Conservation (phyloP, 2,329 filamentous ascomycete species). For the Epichloe festucae region DNA sequence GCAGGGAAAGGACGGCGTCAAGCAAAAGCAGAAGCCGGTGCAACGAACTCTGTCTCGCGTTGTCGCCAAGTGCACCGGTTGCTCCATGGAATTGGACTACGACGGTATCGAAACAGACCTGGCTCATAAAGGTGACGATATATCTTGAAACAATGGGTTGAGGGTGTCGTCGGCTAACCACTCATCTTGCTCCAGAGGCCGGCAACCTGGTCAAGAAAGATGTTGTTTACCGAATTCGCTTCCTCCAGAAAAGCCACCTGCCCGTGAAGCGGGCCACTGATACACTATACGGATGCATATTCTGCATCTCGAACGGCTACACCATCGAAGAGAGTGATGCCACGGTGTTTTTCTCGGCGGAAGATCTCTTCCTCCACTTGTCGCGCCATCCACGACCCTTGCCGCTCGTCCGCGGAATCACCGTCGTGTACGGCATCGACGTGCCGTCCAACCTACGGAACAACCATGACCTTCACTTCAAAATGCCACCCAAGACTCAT, state of each 20-base stretch:
- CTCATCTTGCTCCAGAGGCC: slow-evolving; percentile 6
- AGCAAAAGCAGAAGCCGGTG: slow-evolving; percentile 36
- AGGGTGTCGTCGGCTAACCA: background rate
- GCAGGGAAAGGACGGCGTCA: slow-evolving; percentile 35
- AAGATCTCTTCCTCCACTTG: slow-evolving; percentile 39
- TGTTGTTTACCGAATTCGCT: slow-evolving; percentile 38
- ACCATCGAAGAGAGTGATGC: slow-evolving; percentile 41
- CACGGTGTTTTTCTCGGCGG: slow-evolving; percentile 42
- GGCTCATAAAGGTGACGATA: slow-evolving; percentile 29
- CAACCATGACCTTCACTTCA: slow-evolving; percentile 41
- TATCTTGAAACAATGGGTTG: too few relatives aligned
- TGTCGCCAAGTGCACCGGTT: slow-evolving; percentile 38
- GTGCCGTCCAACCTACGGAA: slow-evolving; percentile 28
- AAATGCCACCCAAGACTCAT: slow-evolving; percentile 24
- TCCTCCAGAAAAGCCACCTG: slow-evolving; percentile 43
- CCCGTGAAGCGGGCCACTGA: slow-evolving; percentile 37
- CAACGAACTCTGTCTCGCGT: slow-evolving; percentile 10
- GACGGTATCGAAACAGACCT: slow-evolving; percentile 38
- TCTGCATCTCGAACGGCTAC: slow-evolving; percentile 35
- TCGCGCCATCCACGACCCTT: slow-evolving; percentile 40
- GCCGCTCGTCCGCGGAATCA: slow-evolving; percentile 33
- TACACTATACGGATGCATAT: slow-evolving; percentile 39
- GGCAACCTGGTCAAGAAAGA: slow-evolving; percentile 33
- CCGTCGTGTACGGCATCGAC: slow-evolving; percentile 31
- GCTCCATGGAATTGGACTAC: slow-evolving; percentile 41